Evolutionary conservation across 2,329 filamentous ascomycete species (phyloP), one percentile per base, ranked within the genome.

Genomic region (Hirsutella minnesotensis): DNA sequence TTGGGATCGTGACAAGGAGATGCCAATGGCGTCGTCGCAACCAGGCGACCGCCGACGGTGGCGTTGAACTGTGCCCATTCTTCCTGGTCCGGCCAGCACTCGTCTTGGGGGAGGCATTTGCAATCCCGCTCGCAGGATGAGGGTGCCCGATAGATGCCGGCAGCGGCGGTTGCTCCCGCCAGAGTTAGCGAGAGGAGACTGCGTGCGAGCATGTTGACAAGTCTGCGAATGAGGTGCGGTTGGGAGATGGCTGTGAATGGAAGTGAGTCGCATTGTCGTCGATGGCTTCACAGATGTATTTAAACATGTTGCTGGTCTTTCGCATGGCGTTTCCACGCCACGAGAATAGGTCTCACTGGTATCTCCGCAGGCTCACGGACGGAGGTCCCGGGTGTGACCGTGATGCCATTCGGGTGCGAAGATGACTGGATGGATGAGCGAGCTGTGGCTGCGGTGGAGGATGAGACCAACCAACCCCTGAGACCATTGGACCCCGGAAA

Each of bases 11-110:
- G 75, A 51, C 76, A 81, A 1, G 68, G 59, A 3, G 66, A 55
- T 1, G 65, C 76, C 3, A 78, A 51, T 0, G 77, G 76, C 3
- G 69, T 56, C 0, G 71, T 76, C 10, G 66, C 62, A 35, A 80
- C 60, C 22, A 81, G 58, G 4, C 59, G 61, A 1, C 72, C 74
- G 19, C 61, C 58, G 2, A 79, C 59, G 1, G 74, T 68, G 13
- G 53, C 42, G 50, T 81, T 78, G 41, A 81, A 66, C 0, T 50
- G 42, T 7, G 58, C 47, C 76, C 77, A 81, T 4, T 57, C 54
- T 2, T 50, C 39, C 1, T 46, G 19, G 0, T 57, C 55, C 0
- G 77, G 77, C 74, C 77, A 81, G 51, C 64, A 68, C 2, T 46
- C 16, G 44, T 79, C 71, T 20, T 66, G 67, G 1, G 75, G 74